These are phyloP conservation scores for Hyphopichia homilentoma DNA, from an alignment of 805 yeast genomes.

Conservation along the genomic window DNA sequence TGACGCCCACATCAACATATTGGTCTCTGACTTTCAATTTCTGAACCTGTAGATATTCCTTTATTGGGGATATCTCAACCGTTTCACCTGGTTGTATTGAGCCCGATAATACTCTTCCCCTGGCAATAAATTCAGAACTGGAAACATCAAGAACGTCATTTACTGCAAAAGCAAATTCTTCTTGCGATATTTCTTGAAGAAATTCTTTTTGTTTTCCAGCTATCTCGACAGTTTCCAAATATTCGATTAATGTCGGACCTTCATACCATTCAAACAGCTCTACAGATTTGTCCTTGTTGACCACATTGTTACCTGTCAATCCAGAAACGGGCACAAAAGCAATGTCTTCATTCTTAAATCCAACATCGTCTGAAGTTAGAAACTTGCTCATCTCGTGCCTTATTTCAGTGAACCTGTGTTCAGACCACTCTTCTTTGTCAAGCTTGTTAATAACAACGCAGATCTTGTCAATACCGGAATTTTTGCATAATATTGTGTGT, in stretches of 20 bases:
- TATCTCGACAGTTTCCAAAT: constrained; percentile 32
- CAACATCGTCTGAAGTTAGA: constrained; percentile 47
- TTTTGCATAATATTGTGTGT: constrained; percentile 65
- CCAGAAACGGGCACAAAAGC: constrained; percentile 69
- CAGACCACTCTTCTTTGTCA: constrained; percentile 59
- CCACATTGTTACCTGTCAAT: constrained; percentile 62
- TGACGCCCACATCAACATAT: constrained; percentile 49
- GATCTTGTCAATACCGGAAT: constrained; percentile 59
- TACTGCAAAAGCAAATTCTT: constrained; percentile 55
- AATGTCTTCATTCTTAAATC: constrained; percentile 41
- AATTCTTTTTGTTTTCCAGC: too few relatives aligned
- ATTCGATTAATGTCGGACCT: constrained; percentile 40
- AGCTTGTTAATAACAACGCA: constrained; percentile 68
- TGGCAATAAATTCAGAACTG: constrained; percentile 46
- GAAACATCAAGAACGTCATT: constrained; percentile 55
- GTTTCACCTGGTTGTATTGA: constrained; percentile 68
- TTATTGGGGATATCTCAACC: constrained; percentile 52
- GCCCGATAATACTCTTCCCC: constrained; percentile 71
- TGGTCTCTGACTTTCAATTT: constrained; percentile 26
- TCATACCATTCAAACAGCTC: constrained; percentile 45
- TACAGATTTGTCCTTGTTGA: constrained; percentile 31
- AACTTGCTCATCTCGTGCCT: constrained; percentile 45
- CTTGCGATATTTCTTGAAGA: constrained; percentile 21
- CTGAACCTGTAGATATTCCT: constrained; percentile 41
- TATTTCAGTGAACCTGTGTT: constrained; percentile 51